These are phyloP conservation scores for Glycyrrhiza uralensis DNA, from an alignment of 306 rosid species.

Conservation along the genomic window DNA sequence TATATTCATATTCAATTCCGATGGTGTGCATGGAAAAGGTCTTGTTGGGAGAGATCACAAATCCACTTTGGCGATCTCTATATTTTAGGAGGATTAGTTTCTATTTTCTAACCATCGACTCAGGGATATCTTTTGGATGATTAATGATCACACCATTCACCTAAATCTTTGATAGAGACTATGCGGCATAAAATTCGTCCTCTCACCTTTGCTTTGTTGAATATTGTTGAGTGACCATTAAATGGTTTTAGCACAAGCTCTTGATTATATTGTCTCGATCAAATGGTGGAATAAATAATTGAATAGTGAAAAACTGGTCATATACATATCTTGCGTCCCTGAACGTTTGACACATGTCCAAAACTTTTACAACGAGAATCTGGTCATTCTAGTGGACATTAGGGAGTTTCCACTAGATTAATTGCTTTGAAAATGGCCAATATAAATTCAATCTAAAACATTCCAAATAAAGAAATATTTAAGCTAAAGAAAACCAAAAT, in stretches of 20 bases:
- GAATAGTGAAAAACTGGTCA: not conserved
- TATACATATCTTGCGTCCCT: not conserved
- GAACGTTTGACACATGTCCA: conserved; percentile 1
- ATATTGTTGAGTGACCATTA: conserved; percentile 15
- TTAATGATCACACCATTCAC: no score
- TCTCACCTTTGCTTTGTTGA: not conserved
- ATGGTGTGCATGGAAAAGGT: no score
- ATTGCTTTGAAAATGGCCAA: not conserved
- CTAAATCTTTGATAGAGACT: no score
- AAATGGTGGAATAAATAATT: not conserved
- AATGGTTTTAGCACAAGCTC: conserved; percentile 15
- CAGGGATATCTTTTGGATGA: no score
- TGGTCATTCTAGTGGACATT: conserved; percentile 22
- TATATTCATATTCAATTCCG: no score
- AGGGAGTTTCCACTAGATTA: conserved; percentile 18
- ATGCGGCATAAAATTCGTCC: not conserved
- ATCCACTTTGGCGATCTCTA: no score
- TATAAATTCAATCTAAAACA: not conserved
- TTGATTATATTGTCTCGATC: not conserved
- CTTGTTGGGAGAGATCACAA: no score
- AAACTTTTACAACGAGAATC: not conserved
- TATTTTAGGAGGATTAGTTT: no score
- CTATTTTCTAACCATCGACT: no score
- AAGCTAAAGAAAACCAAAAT: not conserved
- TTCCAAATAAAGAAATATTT: conserved; percentile 20